phyloP scores from a whole-genome alignment of 371 early-diverging fungal genomes.

The Circinella umbellata region DNA sequence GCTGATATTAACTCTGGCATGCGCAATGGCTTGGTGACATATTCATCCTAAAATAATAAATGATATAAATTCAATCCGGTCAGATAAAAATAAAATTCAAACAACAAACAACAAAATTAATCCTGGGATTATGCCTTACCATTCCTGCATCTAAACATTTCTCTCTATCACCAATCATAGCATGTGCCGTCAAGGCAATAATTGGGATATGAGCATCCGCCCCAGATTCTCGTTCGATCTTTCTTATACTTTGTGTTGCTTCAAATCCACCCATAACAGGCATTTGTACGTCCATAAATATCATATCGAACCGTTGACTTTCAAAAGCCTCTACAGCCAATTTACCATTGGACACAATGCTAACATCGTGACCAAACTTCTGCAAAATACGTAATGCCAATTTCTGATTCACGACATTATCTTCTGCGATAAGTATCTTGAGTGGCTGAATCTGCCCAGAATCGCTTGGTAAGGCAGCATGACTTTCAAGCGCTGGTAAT shows the following conservation, averaged over 20 bases:
- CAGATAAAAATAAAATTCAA: too few relatives aligned
- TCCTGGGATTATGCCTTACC: conserved; percentile 35
- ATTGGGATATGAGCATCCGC: conserved; percentile 66
- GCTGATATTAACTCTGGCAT: conserved; percentile 61
- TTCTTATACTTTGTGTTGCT: conserved; percentile 71
- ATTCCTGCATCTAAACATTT: conserved; percentile 72
- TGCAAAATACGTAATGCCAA: conserved; percentile 74
- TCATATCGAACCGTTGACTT: conserved; percentile 63
- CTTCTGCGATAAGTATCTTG: conserved; percentile 78
- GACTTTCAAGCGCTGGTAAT: conserved; percentile 68
- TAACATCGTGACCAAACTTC: conserved; percentile 72
- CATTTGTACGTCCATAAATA: conserved; percentile 84
- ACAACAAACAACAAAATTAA: too few relatives aligned
- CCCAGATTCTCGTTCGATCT: conserved; percentile 54
- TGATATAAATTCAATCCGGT: neutral
- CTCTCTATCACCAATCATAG: conserved; percentile 78
- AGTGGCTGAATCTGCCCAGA: conserved; percentile 54
- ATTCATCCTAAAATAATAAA: conserved; percentile 45
- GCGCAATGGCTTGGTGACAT: conserved; percentile 66
- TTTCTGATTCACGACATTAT: conserved; percentile 82
- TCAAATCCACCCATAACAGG: conserved; percentile 78
- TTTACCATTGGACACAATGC: conserved; percentile 74
- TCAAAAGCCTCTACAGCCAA: conserved; percentile 72
- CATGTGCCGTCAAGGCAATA: conserved; percentile 78
- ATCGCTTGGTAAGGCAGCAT: conserved; percentile 61